Percentiles rank a stretch among this genome's conserved stretches.
These are phyloP conservation scores for Dactylonectria estremocensis DNA, from an alignment of 2,329 filamentous ascomycete species.

Conservation along the genomic window DNA sequence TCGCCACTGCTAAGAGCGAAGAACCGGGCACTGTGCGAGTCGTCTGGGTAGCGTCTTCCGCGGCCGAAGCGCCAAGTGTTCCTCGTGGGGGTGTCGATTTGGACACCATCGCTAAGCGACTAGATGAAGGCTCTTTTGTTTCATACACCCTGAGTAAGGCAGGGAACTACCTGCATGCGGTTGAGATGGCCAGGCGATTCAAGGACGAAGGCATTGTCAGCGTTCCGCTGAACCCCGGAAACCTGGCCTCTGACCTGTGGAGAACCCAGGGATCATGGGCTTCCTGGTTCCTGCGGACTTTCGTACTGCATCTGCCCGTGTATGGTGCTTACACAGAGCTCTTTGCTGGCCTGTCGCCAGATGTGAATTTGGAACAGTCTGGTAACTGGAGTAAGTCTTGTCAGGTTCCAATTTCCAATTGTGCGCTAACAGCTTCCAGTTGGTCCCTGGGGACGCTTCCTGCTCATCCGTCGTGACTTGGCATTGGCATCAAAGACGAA, in stretches of 20 bases:
- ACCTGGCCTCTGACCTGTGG: constrained; percentile 56
- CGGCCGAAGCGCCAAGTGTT: constrained; percentile 28
- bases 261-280: constrained; percentile 45
- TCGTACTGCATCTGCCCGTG: constrained; percentile 46
- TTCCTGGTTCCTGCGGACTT: constrained; percentile 35
- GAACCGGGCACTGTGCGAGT: constrained; percentile 50
- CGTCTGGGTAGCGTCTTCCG: constrained; percentile 52
- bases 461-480: constrained; percentile 5
- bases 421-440: background rate
- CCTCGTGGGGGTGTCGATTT: constrained; percentile 43
- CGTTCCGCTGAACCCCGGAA: constrained; percentile 57
- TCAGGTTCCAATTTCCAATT: background rate
- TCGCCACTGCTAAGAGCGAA: constrained; percentile 49
- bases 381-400: constrained; percentile 19
- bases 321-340: constrained; percentile 65
- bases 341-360: constrained; percentile 48
- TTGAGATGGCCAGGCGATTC: constrained; percentile 50
- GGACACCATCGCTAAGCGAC: constrained; percentile 31
- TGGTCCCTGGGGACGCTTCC: constrained; percentile 24
- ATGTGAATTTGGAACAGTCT: constrained; percentile 12
- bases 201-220: constrained; percentile 49
- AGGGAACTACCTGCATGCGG: constrained; percentile 51
- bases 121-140: constrained; percentile 21
- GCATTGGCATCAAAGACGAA: constrained; percentile 9
- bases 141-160: constrained; percentile 52